Base-by-base conservation (phyloP, 2,329 filamentous ascomycete species). In the Remersonia thermophila region DNA sequence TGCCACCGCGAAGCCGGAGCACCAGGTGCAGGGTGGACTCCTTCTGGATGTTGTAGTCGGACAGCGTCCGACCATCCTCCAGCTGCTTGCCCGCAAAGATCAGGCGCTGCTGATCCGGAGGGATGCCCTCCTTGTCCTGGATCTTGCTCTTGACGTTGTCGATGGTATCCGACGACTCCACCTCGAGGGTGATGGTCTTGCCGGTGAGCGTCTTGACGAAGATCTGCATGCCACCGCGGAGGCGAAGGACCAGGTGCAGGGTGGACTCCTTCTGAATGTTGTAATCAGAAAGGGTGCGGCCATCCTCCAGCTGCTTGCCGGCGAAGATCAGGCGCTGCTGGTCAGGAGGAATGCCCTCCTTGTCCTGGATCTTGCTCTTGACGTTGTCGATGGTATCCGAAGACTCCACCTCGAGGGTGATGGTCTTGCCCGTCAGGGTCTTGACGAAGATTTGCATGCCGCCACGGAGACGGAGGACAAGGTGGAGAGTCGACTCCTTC, bases 1-100 rank as follows among this genome's bases (percentile, higher is more conserved):
- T 80, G 60, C 84, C 84, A 68, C 84, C 83, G 63, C 83, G 83
- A 6, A 89, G 75, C 55, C 83, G 79, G 16, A 89, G 77, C 32
- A 89, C 83, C 38, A 89, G 57, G 57, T 89, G 83, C 1, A 89
- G 70, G 0, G 83, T 89, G 1, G 77, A 83, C 55, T 89, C 83
- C 66, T 89, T 89, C 61, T 96, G 89, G 32, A 95, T 95, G 67
- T 95, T 95, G 76, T 95, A 95, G 58, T 95, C 89, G 34, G 76
- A 81, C 0, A 95, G 69, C 1, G 87, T 95, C 15, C 87, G 83
- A 33, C 87, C 87, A 50, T 95, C 86, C 58, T 94, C 85, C 1
- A 94, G 65, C 61, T 94, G 85, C 74, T 94, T 94, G 41, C 86
- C 86, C 32, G 86, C 85, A 46, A 93, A 93, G 56, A 94, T 93